Percentiles rank a stretch among this genome's conserved stretches.
Evolutionary conservation across 495 filamentous ascomycete genomes (phyloP).

Genomic region (Lasiosphaeria ovina): DNA sequence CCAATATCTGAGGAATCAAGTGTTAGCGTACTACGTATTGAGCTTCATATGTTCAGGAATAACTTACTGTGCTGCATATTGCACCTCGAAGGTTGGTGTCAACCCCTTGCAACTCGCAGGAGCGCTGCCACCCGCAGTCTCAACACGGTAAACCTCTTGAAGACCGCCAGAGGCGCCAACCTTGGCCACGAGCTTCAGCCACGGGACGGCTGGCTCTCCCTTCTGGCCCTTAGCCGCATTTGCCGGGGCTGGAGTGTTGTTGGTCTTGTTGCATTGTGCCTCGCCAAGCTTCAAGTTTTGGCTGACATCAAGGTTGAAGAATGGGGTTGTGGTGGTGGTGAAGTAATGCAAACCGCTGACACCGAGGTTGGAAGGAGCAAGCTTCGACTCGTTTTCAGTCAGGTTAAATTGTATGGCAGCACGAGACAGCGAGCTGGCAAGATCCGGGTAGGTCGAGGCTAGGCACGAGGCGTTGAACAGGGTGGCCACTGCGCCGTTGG

Average conservation of each 20-base stretch:
- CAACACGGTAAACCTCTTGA: conserved; percentile 77
- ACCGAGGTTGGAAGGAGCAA: conserved; percentile 55
- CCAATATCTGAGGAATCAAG: conserved; percentile 34
- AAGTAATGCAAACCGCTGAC: conserved; percentile 79
- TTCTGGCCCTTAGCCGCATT: conserved; percentile 51
- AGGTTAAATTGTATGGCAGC: conserved; percentile 57
- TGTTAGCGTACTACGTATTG: conserved; percentile 10
- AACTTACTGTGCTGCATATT: conserved; percentile 82
- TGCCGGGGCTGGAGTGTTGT: conserved; percentile 54
- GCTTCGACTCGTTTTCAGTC: conserved; percentile 31
- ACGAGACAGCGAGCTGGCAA: conserved; percentile 55
- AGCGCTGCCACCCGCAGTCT: conserved; percentile 79
- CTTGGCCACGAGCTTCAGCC: conserved; percentile 61
- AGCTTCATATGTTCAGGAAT: neutral
- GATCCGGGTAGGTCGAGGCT: conserved; percentile 61
- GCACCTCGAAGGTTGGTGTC: conserved; percentile 60
- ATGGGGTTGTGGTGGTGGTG: conserved; percentile 64
- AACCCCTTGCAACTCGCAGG: conserved; percentile 72
- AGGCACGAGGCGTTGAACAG: conserved; percentile 89
- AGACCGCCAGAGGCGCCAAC: conserved; percentile 57
- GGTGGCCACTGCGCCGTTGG: conserved; percentile 73
- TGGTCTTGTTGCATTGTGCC: conserved; percentile 58
- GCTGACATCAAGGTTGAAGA: conserved; percentile 67
- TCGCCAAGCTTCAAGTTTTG: conserved; percentile 55
- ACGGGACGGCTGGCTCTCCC: conserved; percentile 62